Evolutionary conservation across 148 eudicot species (phyloP), one percentile per base, ranked within the genome.

Genomic region (Vaccinium vitisidaea): DNA sequence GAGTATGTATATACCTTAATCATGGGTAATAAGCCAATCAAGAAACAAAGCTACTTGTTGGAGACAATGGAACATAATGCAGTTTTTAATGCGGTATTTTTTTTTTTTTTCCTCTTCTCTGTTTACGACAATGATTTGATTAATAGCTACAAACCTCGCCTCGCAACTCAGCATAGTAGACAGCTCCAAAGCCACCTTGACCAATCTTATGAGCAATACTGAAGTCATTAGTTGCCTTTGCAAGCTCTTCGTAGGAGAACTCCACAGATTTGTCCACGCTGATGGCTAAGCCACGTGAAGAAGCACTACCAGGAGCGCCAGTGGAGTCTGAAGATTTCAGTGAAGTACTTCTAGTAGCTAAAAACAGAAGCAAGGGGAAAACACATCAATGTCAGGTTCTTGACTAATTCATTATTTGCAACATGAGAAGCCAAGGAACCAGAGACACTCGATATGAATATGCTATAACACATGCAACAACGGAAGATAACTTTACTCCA

Each of bases 161-260:
- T 87, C 92, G 87, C 69, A 93, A 80, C 81, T 89, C 91, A 61
- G 88, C 95, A 82, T 86, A 92, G 83, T 87, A 93, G 50, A 93
- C 95, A 71, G 86, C 54, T 43, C 95, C 95, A 87, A 90, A 92
- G 27, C 94, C 95, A 61, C 95, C 95, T 90, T 93, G 89, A 56
- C 95, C 93, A 83, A 93, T 93, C 82, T 91, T 93, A 79, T 90
- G 76, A 32, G 84, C 76, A 30, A 87, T 25, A 85, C 80, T 86
- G 69, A 93, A 93, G 84, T 90, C 86, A 86, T 87, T 74, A 21
- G 95, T 92, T 46, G 94, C 95, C 50, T 59, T 43, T 59, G 93
- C 91, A 59, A 93, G 93, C 86, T 93, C 94, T 81, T 92, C 88
- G 63, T 89, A 87, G 6, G 90, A 83, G 83, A 92, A 93, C 83